Percentiles rank a stretch among this genome's conserved stretches.
phyloP scores from a whole-genome alignment of 202 grass and related monocot species.

The Musa balbisiana region DNA sequence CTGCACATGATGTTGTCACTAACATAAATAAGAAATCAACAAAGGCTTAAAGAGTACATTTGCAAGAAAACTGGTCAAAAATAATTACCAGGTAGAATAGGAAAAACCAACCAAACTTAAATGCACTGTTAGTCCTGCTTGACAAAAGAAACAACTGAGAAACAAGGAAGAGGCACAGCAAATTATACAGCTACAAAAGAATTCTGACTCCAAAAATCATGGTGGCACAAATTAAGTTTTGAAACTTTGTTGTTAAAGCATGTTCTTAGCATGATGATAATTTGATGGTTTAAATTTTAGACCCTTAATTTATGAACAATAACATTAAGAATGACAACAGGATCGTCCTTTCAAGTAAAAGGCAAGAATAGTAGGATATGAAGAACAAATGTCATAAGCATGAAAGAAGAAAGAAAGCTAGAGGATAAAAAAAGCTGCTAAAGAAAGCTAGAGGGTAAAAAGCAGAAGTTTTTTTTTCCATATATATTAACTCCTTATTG shows the following conservation, averaged over 20 bases:
- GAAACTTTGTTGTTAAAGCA: background rate
- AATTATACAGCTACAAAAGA: too few species aligned
- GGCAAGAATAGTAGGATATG: background rate
- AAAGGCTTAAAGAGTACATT: slow-evolving; percentile 17
- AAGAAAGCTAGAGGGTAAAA: too few species aligned
- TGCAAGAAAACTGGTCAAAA: background rate
- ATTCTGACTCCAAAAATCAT: background rate
- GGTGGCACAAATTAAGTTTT: background rate
- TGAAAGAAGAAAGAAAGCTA: too few species aligned
- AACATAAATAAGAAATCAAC: slow-evolving; percentile 19
- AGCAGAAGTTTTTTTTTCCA: too few species aligned
- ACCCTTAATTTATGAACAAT: background rate
- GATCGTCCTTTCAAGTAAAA: background rate
- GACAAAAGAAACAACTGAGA: slow-evolving; percentile 27
- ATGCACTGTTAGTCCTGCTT: slow-evolving; percentile 66
- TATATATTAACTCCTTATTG: too few species aligned
- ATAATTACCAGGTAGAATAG: slow-evolving; percentile 68
- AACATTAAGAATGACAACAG: background rate
- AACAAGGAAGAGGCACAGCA: background rate
- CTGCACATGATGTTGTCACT: slow-evolving; percentile 35
- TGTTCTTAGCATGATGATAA: background rate
- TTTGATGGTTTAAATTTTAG: background rate
- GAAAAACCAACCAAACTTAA: slow-evolving; percentile 83
- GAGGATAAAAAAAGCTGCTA: too few species aligned
- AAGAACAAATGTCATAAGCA: background rate